Percentiles rank a stretch among this genome's conserved stretches.
These are phyloP conservation scores for Suhomyces taliae DNA, from an alignment of 1,139 yeast genomes.

Conservation along the genomic window DNA sequence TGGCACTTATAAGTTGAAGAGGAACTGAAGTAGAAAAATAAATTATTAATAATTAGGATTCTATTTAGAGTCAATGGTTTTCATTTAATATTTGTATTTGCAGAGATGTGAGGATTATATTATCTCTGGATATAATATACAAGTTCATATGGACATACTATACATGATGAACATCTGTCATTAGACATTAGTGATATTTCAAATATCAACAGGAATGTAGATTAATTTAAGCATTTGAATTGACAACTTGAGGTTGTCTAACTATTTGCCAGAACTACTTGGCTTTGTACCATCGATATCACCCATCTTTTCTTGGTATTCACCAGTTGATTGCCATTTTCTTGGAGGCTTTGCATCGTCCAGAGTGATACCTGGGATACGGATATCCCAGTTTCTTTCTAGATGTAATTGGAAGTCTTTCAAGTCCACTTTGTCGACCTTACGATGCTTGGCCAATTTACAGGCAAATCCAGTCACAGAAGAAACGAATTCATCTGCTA, in stretches of 20 bases:
- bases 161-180: background rate
- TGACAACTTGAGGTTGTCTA: background rate
- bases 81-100: no score
- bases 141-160: background rate
- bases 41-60: no score
- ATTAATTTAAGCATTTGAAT: background rate
- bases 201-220: background rate
- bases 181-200: background rate
- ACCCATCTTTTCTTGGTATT: slow-evolving; percentile 41
- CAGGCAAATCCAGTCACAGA: slow-evolving; percentile 93
- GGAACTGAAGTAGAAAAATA: background rate
- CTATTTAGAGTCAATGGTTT: no score
- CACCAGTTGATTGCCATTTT: slow-evolving; percentile 72
- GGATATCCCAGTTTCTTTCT: slow-evolving; percentile 93
- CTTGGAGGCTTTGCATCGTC: slow-evolving; percentile 87
- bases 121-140: background rate
- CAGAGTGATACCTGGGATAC: slow-evolving; percentile 87
- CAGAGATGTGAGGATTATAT: background rate
- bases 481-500: slow-evolving; percentile 93
- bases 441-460: slow-evolving; percentile 89
- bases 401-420: slow-evolving; percentile 88
- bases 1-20: slow-evolving; percentile 17
- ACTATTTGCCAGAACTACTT: slow-evolving; percentile 6
- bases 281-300: slow-evolving; percentile 11
- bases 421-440: slow-evolving; percentile 80